Evolutionary conservation across 2,329 filamentous ascomycete species (phyloP).

Genomic region (Graphilbum ipis-grandicollis): DNA sequence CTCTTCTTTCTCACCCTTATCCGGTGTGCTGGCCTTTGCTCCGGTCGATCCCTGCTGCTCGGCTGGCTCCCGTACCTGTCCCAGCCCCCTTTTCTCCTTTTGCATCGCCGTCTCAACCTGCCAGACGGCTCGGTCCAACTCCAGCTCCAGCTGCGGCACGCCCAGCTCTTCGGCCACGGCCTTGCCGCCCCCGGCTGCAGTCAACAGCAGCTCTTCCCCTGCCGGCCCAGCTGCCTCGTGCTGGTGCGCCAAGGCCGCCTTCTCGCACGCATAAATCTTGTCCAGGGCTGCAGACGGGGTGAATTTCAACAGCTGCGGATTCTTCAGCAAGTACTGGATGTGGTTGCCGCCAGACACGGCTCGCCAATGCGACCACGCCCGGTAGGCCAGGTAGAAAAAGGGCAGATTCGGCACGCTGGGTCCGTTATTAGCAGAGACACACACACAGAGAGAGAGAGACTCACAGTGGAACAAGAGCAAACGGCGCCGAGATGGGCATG

Average conservation of each 20-base stretch:
- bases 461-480: constrained; percentile 75
- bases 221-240: not conserved
- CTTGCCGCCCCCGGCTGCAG: constrained; percentile 15
- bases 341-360: constrained; percentile 74
- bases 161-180: constrained; percentile 32
- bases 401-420: constrained; percentile 89
- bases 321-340: constrained; percentile 58
- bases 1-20: no score
- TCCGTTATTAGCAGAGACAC: constrained; percentile 28
- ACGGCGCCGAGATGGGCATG: constrained; percentile 69
- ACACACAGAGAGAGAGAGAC: constrained; percentile 17
- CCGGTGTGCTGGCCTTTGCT: no score
- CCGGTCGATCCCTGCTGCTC: not conserved
- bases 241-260: not conserved
- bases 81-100: constrained; percentile 13
- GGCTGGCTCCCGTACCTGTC: not conserved
- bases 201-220: constrained; percentile 24
- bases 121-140: constrained; percentile 59
- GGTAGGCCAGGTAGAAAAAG: constrained; percentile 89
- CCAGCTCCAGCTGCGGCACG: constrained; percentile 52
- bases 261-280: constrained; percentile 40
- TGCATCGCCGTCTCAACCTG: constrained; percentile 43
- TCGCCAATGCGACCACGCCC: constrained; percentile 83
- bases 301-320: constrained; percentile 40
- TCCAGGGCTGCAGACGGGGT: constrained; percentile 55